Evolutionary conservation across 306 rosid species (phyloP), one percentile per base, ranked within the genome.

Genomic region (Chamaecrista fasciculata): DNA sequence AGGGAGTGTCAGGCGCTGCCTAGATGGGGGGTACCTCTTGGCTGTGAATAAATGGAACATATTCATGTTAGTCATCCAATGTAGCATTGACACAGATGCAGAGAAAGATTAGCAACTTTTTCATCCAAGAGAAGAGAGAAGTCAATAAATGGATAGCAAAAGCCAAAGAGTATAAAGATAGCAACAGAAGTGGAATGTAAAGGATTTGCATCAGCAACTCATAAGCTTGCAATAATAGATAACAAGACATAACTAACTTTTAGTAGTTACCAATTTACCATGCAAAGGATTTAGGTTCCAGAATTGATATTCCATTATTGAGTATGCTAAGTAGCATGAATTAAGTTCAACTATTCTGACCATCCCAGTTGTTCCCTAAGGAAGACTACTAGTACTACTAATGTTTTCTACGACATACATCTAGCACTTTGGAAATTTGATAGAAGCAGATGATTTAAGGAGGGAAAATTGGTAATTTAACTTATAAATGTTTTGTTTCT

Each of bases 1-100:
- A 0, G 95, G 92, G 68, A 95, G 96, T 31, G 99, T 91, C 63
- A 95, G 80, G 63, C 99, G 86, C 84, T 95, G 99, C 71, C 99
- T 82, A 29, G 85, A 82, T 14, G 97, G 96, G 33, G 83, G 83
- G 85, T 81, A 69, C 80, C 87, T 91, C 87, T 83, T 89, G 77
- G 92, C 97, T 95, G 99, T 78, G 42, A 24, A 84, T 44, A n/a
- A n/a, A 61, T 18, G 79, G 76, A 76, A 73, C 39, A 71, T 57
- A n/a, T 20, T 34, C 49, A 73, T 6, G 63, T 81, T 61, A 84
- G 40, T 72, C 25, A 74, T 37, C 29, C 49, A 64, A 74, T 28
- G 26, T 36, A 62, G 7, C 48, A 24, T 50, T 42, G 40, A 73
- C 39, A 46, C 3, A 58, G 10, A 46, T 21, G 39, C 48, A 37